Conservation (phyloP, 108 stramenopile genomes). For the Phaeodactylum tricornutum region DNA sequence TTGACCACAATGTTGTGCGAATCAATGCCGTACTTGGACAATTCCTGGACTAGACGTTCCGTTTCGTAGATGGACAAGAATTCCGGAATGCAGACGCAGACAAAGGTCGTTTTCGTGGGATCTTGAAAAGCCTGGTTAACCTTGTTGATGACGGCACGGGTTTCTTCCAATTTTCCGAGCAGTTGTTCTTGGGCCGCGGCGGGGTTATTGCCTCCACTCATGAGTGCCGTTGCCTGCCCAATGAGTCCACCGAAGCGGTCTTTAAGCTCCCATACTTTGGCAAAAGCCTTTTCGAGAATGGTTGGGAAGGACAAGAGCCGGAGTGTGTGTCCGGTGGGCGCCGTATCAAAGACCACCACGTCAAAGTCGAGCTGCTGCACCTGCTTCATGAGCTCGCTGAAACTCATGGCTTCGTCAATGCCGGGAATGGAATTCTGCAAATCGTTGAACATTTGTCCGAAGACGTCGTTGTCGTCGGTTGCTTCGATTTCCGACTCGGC, state of each 20-base stretch:
- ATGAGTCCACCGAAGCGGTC: constrained; percentile 93
- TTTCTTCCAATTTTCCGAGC: constrained; percentile 88
- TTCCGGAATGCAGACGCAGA: constrained; percentile 98
- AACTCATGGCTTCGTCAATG: constrained; percentile 98
- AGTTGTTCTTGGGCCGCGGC: constrained; percentile 72
- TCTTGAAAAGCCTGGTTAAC: constrained; percentile 95
- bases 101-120: constrained; percentile 94
- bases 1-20: constrained; percentile 99
- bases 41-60: constrained; percentile 98
- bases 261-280: constrained; percentile 95
- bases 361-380: constrained; percentile 94
- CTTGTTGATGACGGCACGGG: constrained; percentile 84
- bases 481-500: constrained; percentile 50
- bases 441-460: constrained; percentile 85
- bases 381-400: constrained; percentile 96
- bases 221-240: constrained; percentile 87
- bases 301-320: constrained; percentile 93
- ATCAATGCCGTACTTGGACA: constrained; percentile 97
- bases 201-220: constrained; percentile 63
- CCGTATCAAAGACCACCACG: constrained; percentile 98
- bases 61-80: constrained; percentile 99
- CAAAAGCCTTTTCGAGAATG: constrained; percentile 93
- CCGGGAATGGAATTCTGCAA: constrained; percentile 95
- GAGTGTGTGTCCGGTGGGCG: constrained; percentile 99
- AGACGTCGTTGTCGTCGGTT: constrained; percentile 45